Evolutionary conservation across 495 filamentous ascomycete genomes (phyloP), one percentile per base, ranked within the genome.

Genomic region (Parathielavia hyrcaniae): DNA sequence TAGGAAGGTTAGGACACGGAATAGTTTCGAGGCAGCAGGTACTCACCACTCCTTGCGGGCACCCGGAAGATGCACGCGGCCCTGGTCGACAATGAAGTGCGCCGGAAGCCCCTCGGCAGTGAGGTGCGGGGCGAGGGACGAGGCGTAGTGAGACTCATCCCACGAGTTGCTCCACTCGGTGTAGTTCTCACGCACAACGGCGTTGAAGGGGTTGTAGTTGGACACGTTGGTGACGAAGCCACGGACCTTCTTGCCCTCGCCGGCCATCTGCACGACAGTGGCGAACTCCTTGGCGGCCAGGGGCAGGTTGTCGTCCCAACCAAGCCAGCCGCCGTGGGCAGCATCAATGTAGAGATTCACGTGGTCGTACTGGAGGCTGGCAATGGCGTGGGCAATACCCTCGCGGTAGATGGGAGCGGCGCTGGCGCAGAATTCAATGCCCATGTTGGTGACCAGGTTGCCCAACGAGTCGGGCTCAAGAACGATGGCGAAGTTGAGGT

Each of bases 201-300:
- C 60, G 5, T 78, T 67, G 62, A 57, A 88, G 17, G 78, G 83
- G 67, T 90, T 89, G 72, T 87, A 89, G 75, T 87, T 87, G 67
- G 86, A 83, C 39, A 89, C 85, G 67, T 91, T 90, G 63, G 86
- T 89, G 13, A 80, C 81, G 48, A 90, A 76, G 48, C 87, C 87
- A 57, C 86, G 82, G 50, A 90, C 63, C 53, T 59, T 63, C 50
- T 59, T 67, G 52, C 39, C 36, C 26, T 55, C 19, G 77, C 67
- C 38, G 34, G 86, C 83, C 40, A 77, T 67, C 50, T 76, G 80
- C 73, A 86, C 85, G 17, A 89, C 75, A 14, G 72, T 50, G 17
- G 75, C 81, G 63, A 79, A 62, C 51, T 58, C 71, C 52, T 77
- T 66, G 26, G 86, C 87, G 3, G 85, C 86, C 6, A 67, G 59